phyloP scores from a whole-genome alignment of 2,329 filamentous ascomycete species.

The Colletotrichum navitas region DNA sequence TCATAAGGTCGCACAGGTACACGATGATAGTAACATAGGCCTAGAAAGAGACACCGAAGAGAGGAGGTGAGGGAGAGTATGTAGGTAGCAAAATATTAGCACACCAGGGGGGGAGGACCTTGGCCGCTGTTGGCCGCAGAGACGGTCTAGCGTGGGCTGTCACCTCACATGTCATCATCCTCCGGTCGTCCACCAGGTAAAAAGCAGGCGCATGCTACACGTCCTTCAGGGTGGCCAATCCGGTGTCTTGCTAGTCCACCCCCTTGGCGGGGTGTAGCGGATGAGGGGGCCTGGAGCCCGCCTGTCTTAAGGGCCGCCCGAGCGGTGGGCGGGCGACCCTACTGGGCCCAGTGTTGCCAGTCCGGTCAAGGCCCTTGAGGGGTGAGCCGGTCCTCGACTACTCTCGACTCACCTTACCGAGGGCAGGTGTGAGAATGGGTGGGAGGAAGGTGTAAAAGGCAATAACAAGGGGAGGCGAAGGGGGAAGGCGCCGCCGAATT shows the following conservation, averaged over 20 bases:
- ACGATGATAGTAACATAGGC: background rate
- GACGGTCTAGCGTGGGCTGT: conserved; percentile 33
- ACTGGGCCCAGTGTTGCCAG: conserved; percentile 1
- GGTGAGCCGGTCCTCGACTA: conserved; percentile 1
- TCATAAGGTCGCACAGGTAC: no score
- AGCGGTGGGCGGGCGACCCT: conserved; percentile 12
- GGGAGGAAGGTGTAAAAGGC: background rate
- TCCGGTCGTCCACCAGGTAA: conserved; percentile 22
- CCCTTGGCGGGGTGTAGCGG: conserved; percentile 25
- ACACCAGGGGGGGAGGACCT: background rate
- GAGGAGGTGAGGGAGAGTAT: no score
- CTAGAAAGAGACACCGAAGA: background rate
- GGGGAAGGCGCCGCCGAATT: conserved; percentile 31
- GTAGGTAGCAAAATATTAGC: background rate
- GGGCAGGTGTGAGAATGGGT: background rate
- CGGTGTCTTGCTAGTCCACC: conserved; percentile 36
- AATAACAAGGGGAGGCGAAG: conserved; percentile 11
- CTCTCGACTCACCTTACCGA: background rate
- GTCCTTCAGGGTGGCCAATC: conserved; percentile 35
- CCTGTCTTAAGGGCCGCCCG: background rate
- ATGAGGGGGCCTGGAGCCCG: conserved; percentile 36
- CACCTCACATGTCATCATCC: conserved; percentile 42
- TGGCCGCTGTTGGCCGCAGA: conserved; percentile 20
- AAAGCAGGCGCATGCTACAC: conserved; percentile 38
- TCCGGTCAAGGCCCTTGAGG: background rate